Conservation (phyloP, 257 asterid species). For the Eustoma russellianum region DNA sequence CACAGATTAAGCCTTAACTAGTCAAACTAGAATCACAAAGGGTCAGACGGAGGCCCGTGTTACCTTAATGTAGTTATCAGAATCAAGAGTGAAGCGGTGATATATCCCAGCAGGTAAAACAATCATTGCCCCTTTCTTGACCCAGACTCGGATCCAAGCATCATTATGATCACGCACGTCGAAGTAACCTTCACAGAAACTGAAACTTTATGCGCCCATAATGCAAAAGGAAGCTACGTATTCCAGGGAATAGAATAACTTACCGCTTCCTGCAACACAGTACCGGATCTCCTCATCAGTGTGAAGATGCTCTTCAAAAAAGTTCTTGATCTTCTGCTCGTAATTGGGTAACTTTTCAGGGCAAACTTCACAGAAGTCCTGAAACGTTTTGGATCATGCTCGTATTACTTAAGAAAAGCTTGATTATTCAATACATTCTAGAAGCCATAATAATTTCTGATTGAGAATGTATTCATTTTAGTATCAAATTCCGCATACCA, state of each 20-base stretch:
- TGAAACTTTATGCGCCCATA: neutral
- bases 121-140: slow-evolving; percentile 85
- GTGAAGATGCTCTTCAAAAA: slow-evolving; percentile 86
- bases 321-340: slow-evolving; percentile 74
- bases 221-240: too few species aligned
- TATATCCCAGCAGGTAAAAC: slow-evolving; percentile 91
- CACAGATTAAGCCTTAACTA: neutral
- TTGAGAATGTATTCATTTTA: neutral
- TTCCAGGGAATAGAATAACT: neutral
- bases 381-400: slow-evolving; percentile 4
- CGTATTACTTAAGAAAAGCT: neutral
- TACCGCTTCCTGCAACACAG: slow-evolving; percentile 91
- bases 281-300: slow-evolving; percentile 96
- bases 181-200: slow-evolving; percentile 53
- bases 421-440: neutral
- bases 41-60: neutral
- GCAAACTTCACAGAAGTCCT: slow-evolving; percentile 91
- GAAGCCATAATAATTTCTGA: neutral
- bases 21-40: neutral
- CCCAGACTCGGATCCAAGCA: slow-evolving; percentile 83
- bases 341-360: slow-evolving; percentile 82
- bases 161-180: slow-evolving; percentile 79
- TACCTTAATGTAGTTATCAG: slow-evolving; percentile 72
- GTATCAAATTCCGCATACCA: slow-evolving; percentile 31
- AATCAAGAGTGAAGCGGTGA: slow-evolving; percentile 87